Evolutionary conservation across 2,329 filamentous ascomycete species (phyloP).

Genomic region (Penicillium rolfsii): DNA sequence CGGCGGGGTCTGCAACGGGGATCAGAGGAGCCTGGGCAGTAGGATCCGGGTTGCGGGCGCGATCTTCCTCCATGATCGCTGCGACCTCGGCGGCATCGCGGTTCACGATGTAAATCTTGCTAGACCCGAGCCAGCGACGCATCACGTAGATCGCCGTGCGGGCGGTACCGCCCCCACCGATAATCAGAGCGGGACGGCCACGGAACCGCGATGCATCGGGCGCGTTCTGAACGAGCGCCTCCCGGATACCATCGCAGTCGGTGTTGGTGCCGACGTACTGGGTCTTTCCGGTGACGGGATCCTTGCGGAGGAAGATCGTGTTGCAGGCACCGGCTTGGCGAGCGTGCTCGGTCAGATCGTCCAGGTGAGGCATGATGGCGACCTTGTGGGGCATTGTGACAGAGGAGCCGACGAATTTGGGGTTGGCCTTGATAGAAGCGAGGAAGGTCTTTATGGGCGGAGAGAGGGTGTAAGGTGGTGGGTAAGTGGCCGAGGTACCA

Average conservation of each 20-base stretch:
- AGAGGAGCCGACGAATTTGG: slow-evolving; percentile 61
- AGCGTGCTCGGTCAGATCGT: slow-evolving; percentile 73
- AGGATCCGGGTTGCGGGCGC: slow-evolving; percentile 56
- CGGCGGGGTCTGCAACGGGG: slow-evolving; percentile 63
- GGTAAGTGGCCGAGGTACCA: slow-evolving; percentile 36
- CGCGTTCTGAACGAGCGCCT: slow-evolving; percentile 66
- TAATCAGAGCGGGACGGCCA: slow-evolving; percentile 68
- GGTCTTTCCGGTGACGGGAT: slow-evolving; percentile 48
- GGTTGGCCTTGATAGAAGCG: slow-evolving; percentile 40
- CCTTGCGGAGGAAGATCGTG: slow-evolving; percentile 68
- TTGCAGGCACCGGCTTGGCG: slow-evolving; percentile 77
- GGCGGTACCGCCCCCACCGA: slow-evolving; percentile 79
- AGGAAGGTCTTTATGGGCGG: slow-evolving; percentile 43
- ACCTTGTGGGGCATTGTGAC: slow-evolving; percentile 88
- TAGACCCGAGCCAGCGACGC: slow-evolving; percentile 68
- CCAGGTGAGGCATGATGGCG: slow-evolving; percentile 71
- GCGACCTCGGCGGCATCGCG: slow-evolving; percentile 70
- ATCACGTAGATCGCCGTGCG: slow-evolving; percentile 76
- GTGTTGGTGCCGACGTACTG: slow-evolving; percentile 76
- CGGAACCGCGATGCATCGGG: slow-evolving; percentile 34
- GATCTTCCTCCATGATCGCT: slow-evolving; percentile 65
- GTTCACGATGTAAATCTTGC: slow-evolving; percentile 75
- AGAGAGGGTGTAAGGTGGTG: slow-evolving; percentile 40
- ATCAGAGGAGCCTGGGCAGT: slow-evolving; percentile 53
- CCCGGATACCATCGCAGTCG: slow-evolving; percentile 76